Evolutionary conservation across 805 yeast genomes (phyloP).

Genomic region (Starmerella asiatica): DNA sequence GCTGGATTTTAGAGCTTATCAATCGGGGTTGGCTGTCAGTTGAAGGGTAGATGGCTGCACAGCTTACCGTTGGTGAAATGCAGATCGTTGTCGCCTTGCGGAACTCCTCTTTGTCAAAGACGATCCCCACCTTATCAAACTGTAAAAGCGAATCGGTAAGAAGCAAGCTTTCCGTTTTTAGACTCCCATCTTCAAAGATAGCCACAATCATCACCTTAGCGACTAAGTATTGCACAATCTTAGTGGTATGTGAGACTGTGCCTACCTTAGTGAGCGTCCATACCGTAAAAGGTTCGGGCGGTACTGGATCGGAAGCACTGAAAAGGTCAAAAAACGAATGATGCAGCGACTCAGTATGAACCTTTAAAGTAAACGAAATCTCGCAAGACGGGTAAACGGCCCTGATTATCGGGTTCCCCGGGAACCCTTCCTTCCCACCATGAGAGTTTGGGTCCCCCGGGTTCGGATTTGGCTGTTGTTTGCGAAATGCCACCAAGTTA

Average conservation of each 20-base stretch:
- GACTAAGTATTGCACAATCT: slow-evolving; percentile 13
- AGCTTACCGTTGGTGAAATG: slow-evolving; percentile 25
- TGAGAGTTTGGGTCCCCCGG: not conserved
- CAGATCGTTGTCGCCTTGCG: slow-evolving; percentile 17
- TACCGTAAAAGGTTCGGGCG: slow-evolving; percentile 9
- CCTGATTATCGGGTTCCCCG: slow-evolving; percentile 3
- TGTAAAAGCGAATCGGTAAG: not conserved
- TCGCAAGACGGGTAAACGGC: slow-evolving; percentile 4
- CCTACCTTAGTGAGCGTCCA: slow-evolving; percentile 7
- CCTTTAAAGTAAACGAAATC: slow-evolving; percentile 6
- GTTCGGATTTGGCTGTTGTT: not conserved
- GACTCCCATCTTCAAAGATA: slow-evolving; percentile 14
- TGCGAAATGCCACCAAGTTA: slow-evolving; percentile 1
- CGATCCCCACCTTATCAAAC: slow-evolving; percentile 8
- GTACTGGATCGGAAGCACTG: slow-evolving; percentile 8
- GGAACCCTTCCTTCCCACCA: not conserved
- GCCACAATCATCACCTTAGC: slow-evolving; percentile 16
- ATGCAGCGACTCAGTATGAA: slow-evolving; percentile 13
- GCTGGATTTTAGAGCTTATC: not conserved
- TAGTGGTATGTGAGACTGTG: not conserved
- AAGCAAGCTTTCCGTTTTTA: slow-evolving; percentile 17
- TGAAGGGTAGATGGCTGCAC: slow-evolving; percentile 7
- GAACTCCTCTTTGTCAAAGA: slow-evolving; percentile 8
- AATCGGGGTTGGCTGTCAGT: not conserved
- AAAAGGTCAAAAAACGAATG: slow-evolving; percentile 18